Evolutionary conservation across 345 rosid species (phyloP).

Genomic region (Acer yangbiense): DNA sequence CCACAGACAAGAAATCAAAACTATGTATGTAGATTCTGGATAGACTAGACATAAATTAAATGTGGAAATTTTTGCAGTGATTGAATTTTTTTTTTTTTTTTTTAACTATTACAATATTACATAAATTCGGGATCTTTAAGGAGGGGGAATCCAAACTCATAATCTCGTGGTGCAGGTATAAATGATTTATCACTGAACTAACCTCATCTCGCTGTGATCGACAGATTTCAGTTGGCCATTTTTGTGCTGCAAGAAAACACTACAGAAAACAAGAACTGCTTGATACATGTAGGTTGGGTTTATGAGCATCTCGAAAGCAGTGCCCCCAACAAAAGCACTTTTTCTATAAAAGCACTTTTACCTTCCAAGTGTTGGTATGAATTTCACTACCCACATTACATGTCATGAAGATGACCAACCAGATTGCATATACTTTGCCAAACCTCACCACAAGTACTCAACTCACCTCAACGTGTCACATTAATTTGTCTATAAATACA

Average conservation of each 20-base stretch:
- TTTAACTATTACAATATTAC: too few species aligned
- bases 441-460: too few species aligned
- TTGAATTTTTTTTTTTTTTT: too few species aligned
- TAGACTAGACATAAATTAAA: neutral
- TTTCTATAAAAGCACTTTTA: neutral
- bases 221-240: neutral
- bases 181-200: too few species aligned
- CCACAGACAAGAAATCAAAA: neutral
- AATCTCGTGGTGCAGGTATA: too few species aligned
- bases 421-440: constrained; percentile 12
- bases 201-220: neutral
- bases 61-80: neutral
- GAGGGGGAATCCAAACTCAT: too few species aligned
- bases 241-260: neutral
- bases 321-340: constrained; percentile 12
- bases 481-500: constrained; percentile 4
- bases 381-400: constrained; percentile 9
- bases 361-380: constrained; percentile 3
- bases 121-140: too few species aligned
- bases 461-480: too few species aligned
- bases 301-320: constrained; percentile 14
- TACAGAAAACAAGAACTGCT: neutral
- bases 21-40: constrained; percentile 6
- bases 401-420: constrained; percentile 37
- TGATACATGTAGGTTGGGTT: constrained; percentile 8